phyloP scores from a whole-genome alignment of 441 rosid genomes.

The Omphalea diandra region DNA sequence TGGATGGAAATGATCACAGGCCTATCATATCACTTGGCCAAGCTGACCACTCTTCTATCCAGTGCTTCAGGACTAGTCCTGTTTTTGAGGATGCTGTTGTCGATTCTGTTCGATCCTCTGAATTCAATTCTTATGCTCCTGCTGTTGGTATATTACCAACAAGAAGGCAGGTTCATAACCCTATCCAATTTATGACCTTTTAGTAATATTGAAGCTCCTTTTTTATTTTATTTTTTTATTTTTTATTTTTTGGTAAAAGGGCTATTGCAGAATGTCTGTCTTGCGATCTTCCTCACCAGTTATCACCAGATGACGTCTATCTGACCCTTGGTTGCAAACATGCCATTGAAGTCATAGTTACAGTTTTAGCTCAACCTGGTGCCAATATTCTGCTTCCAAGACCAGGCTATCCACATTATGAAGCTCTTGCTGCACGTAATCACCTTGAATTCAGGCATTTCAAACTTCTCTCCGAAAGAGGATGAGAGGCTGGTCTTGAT shows the following conservation, averaged over 20 bases:
- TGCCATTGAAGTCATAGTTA: conserved; percentile 41
- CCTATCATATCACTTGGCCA: conserved; percentile 51
- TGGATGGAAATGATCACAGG: conserved; percentile 32
- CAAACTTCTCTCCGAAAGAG: conserved; percentile 57
- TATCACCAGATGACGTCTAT: conserved; percentile 52
- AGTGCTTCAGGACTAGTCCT: conserved; percentile 49
- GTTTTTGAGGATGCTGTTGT: conserved; percentile 60
- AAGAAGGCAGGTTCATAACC: conserved; percentile 45
- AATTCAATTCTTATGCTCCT: conserved; percentile 46
- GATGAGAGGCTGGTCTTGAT: conserved; percentile 60
- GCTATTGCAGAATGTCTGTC: conserved; percentile 59
- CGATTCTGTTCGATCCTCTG: conserved; percentile 48
- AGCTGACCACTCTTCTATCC: conserved; percentile 69
- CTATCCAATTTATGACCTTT: not conserved
- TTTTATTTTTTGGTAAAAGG: conserved; percentile 31
- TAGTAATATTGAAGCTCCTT: too few species aligned
- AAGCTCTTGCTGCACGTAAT: conserved; percentile 33
- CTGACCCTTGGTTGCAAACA: conserved; percentile 52
- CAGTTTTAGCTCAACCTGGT: conserved; percentile 43
- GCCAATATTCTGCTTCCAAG: conserved; percentile 60
- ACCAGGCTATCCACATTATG: conserved; percentile 56
- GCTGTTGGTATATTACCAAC: conserved; percentile 52
- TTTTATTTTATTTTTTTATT: too few species aligned
- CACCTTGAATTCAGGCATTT: conserved; percentile 52
- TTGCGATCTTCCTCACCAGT: conserved; percentile 43